Evolutionary conservation across 108 stramenopile species (phyloP).

Genomic region (Asterionellopsis glacialis): DNA sequence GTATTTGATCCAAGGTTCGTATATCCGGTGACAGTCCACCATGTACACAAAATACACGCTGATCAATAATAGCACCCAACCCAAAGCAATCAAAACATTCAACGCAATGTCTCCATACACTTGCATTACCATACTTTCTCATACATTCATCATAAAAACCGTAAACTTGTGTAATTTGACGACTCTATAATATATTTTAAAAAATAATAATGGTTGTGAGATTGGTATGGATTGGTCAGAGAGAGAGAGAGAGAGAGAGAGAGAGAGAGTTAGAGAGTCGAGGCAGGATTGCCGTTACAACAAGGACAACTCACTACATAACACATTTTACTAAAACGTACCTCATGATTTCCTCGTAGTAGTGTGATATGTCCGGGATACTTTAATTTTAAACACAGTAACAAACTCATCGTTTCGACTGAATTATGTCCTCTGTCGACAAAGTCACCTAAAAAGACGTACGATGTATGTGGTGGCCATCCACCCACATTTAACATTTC

Average conservation of each 20-base stretch:
- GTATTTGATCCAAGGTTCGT: constrained; percentile 96
- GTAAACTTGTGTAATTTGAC: constrained; percentile 98
- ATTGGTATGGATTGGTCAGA: too few species aligned
- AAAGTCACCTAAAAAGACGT: constrained; percentile 99
- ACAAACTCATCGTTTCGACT: constrained; percentile 96
- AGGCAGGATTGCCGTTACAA: background rate
- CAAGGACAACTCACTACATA: background rate
- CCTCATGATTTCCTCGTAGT: constrained; percentile 97
- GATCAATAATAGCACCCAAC: constrained; percentile 93
- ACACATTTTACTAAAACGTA: background rate
- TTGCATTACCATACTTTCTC: constrained; percentile 95
- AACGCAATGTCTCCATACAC: constrained; percentile 99
- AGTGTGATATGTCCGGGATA: constrained; percentile 98
- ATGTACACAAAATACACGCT: constrained; percentile 96
- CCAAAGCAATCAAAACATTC: constrained; percentile 97
- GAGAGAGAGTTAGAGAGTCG: background rate
- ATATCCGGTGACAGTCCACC: constrained; percentile 93
- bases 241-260: too few species aligned
- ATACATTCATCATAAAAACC: constrained; percentile 99
- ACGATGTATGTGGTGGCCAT: constrained; percentile 96
- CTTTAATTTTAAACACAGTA: constrained; percentile 95
- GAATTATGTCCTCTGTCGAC: constrained; percentile 99
- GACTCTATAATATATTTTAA: constrained; percentile 34
- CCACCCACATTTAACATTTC: constrained; percentile 99
- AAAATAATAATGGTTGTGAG: background rate